These are phyloP conservation scores for Boletus pseudo-olivaceus DNA, from an alignment of 768 basidiomycete genomes.

Conservation along the genomic window DNA sequence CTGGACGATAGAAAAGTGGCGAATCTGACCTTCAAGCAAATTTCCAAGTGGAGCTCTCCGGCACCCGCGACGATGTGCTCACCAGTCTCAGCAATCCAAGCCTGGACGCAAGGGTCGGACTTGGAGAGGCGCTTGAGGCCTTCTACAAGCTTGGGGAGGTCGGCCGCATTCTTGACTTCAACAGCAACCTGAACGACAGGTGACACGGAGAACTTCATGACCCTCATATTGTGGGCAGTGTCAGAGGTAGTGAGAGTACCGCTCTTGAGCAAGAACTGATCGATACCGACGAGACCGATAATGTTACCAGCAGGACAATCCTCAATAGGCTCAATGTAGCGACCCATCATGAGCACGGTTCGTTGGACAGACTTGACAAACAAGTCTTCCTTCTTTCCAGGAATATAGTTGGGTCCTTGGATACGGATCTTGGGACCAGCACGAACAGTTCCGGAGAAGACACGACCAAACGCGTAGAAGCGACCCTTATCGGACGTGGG, in stretches of 20 bases:
- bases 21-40: constrained; percentile 85
- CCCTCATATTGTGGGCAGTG: constrained; percentile 99
- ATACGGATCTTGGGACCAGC: constrained; percentile 99
- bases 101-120: constrained; percentile 98
- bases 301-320: constrained; percentile 99
- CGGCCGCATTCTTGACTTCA: constrained; percentile 99
- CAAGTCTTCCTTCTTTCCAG: constrained; percentile 97
- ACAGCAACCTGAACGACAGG: constrained; percentile 99
- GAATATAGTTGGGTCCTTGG: constrained; percentile 97
- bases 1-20: background rate
- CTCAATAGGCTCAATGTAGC: constrained; percentile 96
- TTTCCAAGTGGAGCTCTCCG: constrained; percentile 98
- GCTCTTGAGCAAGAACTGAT: constrained; percentile 99
- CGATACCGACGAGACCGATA: constrained; percentile 97
- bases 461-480: constrained; percentile 99
- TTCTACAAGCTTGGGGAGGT: constrained; percentile 99
- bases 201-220: constrained; percentile 99
- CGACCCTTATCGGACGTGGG: constrained; percentile 99
- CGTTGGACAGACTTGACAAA: constrained; percentile 98
- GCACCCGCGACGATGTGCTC: constrained; percentile 99
- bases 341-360: constrained; percentile 99
- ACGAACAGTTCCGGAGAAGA: constrained; percentile 97
- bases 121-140: constrained; percentile 99
- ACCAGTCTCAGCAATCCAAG: constrained; percentile 87
- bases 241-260: constrained; percentile 97